Base-by-base conservation (phyloP, 805 yeast genomes). In the Maudiozyma serrabonitensis region DNA sequence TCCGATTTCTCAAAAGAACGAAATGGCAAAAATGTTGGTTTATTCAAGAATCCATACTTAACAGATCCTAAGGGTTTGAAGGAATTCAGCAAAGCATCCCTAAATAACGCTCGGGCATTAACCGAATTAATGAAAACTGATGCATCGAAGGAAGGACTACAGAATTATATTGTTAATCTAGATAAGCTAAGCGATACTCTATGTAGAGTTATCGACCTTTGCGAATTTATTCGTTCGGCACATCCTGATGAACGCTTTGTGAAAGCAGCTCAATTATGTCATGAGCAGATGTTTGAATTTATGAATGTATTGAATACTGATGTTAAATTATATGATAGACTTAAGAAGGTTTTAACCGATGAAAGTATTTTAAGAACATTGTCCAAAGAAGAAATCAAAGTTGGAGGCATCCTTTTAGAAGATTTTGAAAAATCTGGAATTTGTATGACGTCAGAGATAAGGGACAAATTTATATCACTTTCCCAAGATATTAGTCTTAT, bases 351-450 rank as follows among this genome's bases (percentile, higher is more conserved):
- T 0, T 66, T 90, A 48, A 64, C 70, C 1, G 62, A 73, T 6
- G 47, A 58, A 9, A 50, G 58, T 2, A 56, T 72, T 3, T 34
- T 56, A 5, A 32, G 43, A 3, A 54, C 68, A 26, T 68, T 91
- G n/a, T 64, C 82, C 3, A 65, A 69, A 1, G 99, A 93, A 66
- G 97, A 93, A 59, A 62, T 79, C 13, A 78, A 82, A 47, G 98
- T 90, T 2, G 99, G 96, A 0, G 75, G 79, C 47, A 77, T 90
- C 45, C 71, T 93, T 25, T 71, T 84, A 53, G 80, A 84, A 42
- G 99, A 93, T 66, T 93, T 93, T 61, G 85, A 86, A 56, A 82
- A 88, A 55, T 87, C 96, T 0, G 99, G 98, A 0, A 85, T 90
- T 32, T 83, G 82, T 59, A 81, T 89, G 82, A 81, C 79, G 55